Percentiles rank a stretch among this genome's conserved stretches.
phyloP scores from a whole-genome alignment of 208 protist species.

The Borovskyia barvae region DNA sequence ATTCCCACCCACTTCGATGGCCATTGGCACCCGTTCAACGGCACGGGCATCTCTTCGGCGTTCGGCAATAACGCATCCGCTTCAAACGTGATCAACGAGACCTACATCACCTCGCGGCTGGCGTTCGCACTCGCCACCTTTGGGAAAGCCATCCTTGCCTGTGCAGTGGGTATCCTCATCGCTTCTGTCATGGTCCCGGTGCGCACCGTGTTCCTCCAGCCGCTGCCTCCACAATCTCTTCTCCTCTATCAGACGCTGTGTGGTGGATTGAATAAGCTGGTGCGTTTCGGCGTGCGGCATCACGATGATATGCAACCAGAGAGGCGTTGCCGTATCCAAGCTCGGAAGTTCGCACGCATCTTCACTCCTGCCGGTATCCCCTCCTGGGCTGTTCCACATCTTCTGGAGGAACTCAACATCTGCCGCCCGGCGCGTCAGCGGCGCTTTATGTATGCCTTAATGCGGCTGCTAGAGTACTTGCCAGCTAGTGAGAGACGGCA shows the following conservation, averaged over 20 bases:
- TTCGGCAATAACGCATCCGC: constrained; percentile 24
- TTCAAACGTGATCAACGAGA: constrained; percentile 3
- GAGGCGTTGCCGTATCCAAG: constrained; percentile 48
- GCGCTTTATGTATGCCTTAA: constrained; percentile 67
- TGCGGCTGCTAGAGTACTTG: constrained; percentile 65
- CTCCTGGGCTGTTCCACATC: constrained; percentile 65
- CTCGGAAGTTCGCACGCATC: constrained; percentile 58
- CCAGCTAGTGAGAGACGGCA: constrained; percentile 54
- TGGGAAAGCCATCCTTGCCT: constrained; percentile 46
- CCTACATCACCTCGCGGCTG: constrained; percentile 29
- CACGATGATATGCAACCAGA: constrained; percentile 78
- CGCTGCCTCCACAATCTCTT: constrained; percentile 42
- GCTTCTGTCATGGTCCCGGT: constrained; percentile 50
- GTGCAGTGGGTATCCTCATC: constrained; percentile 46
- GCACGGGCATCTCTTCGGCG: constrained; percentile 20
- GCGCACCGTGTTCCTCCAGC: constrained; percentile 37
- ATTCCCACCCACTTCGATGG: constrained; percentile 20
- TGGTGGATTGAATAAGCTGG: constrained; percentile 41
- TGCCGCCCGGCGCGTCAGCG: constrained; percentile 63
- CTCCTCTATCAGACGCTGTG: constrained; percentile 61
- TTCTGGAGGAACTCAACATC: constrained; percentile 75
- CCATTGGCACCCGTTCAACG: constrained; percentile 49
- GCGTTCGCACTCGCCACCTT: constrained; percentile 51
- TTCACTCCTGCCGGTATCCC: constrained; percentile 61
- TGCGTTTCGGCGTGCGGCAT: constrained; percentile 39